Conservation (phyloP, 1,284 basidiomycete genomes). For the Ganoderma lucidum region DNA sequence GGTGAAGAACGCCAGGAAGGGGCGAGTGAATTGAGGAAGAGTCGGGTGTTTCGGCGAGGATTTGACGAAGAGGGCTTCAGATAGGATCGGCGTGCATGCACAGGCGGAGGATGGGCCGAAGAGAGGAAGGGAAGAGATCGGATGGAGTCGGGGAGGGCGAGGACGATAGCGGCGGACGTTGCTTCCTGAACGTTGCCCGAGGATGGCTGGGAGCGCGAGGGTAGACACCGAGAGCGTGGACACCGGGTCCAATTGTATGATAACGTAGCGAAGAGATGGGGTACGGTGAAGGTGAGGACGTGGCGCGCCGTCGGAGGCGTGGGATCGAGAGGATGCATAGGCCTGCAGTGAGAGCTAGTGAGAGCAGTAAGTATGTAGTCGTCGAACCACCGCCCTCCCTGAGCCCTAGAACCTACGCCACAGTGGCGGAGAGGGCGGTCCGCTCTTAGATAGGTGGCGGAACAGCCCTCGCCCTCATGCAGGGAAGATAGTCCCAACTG, state of each 20-base stretch:
- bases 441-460: background rate
- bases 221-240: background rate
- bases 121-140: background rate
- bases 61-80: background rate
- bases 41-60: constrained; percentile 1
- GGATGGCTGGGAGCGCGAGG: background rate
- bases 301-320: background rate
- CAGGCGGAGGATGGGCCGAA: background rate
- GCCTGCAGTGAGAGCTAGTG: background rate
- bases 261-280: background rate
- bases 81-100: background rate
- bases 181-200: background rate
- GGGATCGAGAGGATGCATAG: background rate
- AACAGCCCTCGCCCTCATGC: background rate
- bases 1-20: background rate
- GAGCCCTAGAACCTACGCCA: background rate
- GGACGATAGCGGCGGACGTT: background rate
- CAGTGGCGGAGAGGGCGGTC: background rate
- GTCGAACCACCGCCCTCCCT: background rate
- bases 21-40: background rate
- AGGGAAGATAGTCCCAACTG: background rate
- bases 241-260: background rate
- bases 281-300: background rate
- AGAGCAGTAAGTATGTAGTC: background rate
- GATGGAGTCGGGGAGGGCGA: background rate